A percentile compares a stretch with the other conserved stretches of the same genome.
These are phyloP conservation scores for Phytophthora ramorum DNA, from an alignment of 352 stramenopile species.

Conservation along the genomic window DNA sequence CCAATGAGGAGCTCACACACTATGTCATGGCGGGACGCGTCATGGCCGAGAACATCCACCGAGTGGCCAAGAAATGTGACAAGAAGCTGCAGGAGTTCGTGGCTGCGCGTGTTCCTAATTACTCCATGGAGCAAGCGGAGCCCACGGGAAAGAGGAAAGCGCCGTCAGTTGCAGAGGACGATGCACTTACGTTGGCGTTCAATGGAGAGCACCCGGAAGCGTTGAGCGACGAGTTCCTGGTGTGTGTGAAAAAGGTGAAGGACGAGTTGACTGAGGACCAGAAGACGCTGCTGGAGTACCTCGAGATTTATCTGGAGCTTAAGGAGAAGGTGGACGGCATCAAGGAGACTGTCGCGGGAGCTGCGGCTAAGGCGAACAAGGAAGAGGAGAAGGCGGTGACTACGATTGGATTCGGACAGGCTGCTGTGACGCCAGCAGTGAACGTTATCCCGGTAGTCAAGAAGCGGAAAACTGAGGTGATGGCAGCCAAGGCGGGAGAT, in stretches of 20 bases:
- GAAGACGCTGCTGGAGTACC: conserved; percentile 73
- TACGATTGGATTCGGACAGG: conserved; percentile 73
- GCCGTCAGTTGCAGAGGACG: neutral
- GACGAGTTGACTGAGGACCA: conserved; percentile 37
- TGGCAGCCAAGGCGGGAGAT: neutral
- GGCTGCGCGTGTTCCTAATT: conserved; percentile 57
- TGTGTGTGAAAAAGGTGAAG: conserved; percentile 39
- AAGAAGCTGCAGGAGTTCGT: conserved; percentile 61
- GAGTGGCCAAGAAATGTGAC: conserved; percentile 48
- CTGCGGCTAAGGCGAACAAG: conserved; percentile 20
- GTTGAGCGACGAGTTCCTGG: conserved; percentile 66
- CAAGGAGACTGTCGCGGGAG: conserved; percentile 56
- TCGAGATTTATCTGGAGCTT: conserved; percentile 88
- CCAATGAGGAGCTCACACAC: conserved; percentile 70
- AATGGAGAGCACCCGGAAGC: conserved; percentile 56
- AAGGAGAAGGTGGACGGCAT: conserved; percentile 89
- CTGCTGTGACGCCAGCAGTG: conserved; percentile 36
- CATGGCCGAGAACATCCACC: conserved; percentile 86
- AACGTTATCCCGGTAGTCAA: conserved; percentile 80
- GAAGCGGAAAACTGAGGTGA: conserved; percentile 54
- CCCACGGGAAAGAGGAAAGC: conserved; percentile 76
- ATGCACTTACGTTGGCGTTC: conserved; percentile 50
- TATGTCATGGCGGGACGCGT: conserved; percentile 84
- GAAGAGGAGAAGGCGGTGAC: conserved; percentile 52
- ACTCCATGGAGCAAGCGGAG: conserved; percentile 37